These are phyloP conservation scores for Stephania cephalantha DNA, from an alignment of 164 flowering plant genomes.

Conservation along the genomic window DNA sequence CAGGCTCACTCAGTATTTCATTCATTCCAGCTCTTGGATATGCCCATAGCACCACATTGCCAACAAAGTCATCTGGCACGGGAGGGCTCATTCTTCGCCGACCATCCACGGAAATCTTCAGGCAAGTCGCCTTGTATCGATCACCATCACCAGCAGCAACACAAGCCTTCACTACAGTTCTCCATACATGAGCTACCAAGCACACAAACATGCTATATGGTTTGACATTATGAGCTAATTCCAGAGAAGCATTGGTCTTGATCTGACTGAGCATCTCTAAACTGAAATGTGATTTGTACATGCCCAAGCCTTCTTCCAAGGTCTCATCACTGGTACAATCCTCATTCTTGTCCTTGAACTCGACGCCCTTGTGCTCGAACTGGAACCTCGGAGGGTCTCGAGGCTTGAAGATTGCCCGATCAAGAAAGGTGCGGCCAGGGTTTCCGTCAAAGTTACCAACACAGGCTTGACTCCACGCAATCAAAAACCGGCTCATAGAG, in stretches of 20 bases:
- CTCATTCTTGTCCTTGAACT: background rate
- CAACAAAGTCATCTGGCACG: background rate
- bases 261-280: background rate
- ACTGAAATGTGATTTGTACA: background rate
- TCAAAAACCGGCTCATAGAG: background rate
- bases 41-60: slow-evolving; percentile 1
- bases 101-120: background rate
- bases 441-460: background rate
- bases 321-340: background rate
- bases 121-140: background rate
- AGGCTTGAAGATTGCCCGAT: background rate
- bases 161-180: background rate
- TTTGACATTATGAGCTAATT: background rate
- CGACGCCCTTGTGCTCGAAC: background rate
- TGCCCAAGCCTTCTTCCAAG: background rate
- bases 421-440: background rate
- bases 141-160: background rate
- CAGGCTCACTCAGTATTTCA: background rate
- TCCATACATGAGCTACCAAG: background rate
- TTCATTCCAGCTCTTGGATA: background rate
- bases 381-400: background rate
- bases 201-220: background rate
- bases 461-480: background rate
- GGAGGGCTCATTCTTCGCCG: background rate
- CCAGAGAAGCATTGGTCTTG: background rate